Evolutionary conservation across 352 stramenopile genomes (phyloP), one percentile per base, ranked within the genome.

Genomic region (Globisporangium orthogonon): DNA sequence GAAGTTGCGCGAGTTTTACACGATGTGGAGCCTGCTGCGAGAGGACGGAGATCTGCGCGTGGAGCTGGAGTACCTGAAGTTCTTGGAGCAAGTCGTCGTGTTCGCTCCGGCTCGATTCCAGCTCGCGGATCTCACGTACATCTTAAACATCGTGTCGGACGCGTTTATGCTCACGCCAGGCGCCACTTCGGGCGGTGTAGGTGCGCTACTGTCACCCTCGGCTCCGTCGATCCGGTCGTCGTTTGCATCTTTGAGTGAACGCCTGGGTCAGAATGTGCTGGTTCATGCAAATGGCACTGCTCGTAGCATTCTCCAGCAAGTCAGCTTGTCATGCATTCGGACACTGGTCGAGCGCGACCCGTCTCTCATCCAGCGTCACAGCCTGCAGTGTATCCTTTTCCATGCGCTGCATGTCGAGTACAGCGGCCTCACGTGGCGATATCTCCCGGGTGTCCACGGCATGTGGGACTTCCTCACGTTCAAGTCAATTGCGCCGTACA

Each of bases 31-130:
- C 29, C 46, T 94, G 48, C 67, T 95, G 28, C 83, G 86, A 17
- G 70, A 86, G 37, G 70, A 86, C 56, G 73, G 74, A 10, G 79
- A 94, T 29, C 58, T 77, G n/a, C 74, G 80, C 14, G 63, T 94
- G 4, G 82, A 94, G 51, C 67, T 89, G 18, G 82, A 91, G 56
- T 91, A 83, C 49, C 74, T 91, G 39, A 82, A 78, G 49, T 93
- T 92, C 31, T 58, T 94, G 37, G 79, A 94, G 61, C 86, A 95
- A 73, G 66, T 95, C 4, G 78, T 91, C 0, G 78, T 94, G 39
- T 91, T 94, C 52, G 79, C 79, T 28, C 86, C 86, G 0, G 67
- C 67, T 10, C 69, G 76, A 17, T 89, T 93, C 47, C 76, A 77
- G 40, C 58, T 53, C 29, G 61, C 50, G 31, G 74, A 92, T 60